A percentile compares a stretch with the other conserved stretches of the same genome.
phyloP scores from a whole-genome alignment of 352 stramenopile species.

The Globisporangium sylvaticum region DNA sequence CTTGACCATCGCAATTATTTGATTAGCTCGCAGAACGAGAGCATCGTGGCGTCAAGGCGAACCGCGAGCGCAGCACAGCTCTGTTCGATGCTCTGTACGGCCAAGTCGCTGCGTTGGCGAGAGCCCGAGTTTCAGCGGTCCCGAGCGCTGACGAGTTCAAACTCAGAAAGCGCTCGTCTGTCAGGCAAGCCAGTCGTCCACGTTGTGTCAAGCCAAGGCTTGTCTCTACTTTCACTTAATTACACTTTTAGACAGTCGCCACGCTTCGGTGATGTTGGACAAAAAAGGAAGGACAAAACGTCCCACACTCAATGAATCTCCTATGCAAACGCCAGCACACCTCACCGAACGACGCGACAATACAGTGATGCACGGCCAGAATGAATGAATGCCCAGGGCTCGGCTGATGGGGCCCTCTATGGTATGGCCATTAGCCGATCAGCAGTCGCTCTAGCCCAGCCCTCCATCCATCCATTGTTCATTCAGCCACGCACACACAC shows the following conservation, averaged over 20 bases:
- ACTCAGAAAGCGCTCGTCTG: too few relatives aligned
- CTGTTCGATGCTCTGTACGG: too few relatives aligned
- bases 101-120: too few relatives aligned
- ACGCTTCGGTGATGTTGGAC: not conserved
- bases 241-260: not conserved
- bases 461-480: not conserved
- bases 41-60: not conserved
- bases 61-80: not conserved
- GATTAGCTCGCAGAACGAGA: not conserved
- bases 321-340: too few relatives aligned
- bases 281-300: not conserved
- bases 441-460: not conserved
- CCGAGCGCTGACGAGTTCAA: too few relatives aligned
- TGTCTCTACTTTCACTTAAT: not conserved
- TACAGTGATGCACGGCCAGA: too few relatives aligned
- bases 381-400: too few relatives aligned
- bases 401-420: too few relatives aligned
- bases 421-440: too few relatives aligned
- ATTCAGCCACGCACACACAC: not conserved
- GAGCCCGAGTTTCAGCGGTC: too few relatives aligned
- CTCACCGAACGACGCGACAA: not conserved
- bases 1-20: not conserved
- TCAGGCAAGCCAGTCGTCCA: too few relatives aligned
- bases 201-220: not conserved
- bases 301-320: not conserved